phyloP scores from a whole-genome alignment of 208 protist species.

The Angomonas ambiguus region DNA sequence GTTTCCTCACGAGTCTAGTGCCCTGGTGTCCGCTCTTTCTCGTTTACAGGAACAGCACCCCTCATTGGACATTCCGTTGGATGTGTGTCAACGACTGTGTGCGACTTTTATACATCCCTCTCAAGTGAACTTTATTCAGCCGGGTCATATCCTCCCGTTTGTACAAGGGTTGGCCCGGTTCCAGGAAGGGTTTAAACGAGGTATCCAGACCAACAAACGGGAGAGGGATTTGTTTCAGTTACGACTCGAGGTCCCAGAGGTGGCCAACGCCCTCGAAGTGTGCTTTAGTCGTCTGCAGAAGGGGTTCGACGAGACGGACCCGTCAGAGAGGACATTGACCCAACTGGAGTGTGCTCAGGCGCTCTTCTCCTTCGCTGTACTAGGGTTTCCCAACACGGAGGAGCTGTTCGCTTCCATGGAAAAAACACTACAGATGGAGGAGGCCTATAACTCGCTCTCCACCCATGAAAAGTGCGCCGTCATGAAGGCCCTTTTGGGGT shows the following conservation, averaged over 20 bases:
- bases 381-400: neutral
- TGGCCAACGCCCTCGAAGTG: neutral
- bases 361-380: neutral
- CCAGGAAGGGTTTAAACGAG: neutral
- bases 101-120: constrained; percentile 32
- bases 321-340: neutral
- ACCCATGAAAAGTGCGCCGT: neutral
- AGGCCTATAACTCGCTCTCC: neutral
- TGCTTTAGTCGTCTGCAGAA: neutral
- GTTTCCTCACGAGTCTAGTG: constrained; percentile 34
- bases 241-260: constrained; percentile 16
- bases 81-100: constrained; percentile 69
- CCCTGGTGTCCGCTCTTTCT: constrained; percentile 29
- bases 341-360: neutral
- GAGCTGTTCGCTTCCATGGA: constrained; percentile 7
- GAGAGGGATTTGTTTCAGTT: constrained; percentile 1
- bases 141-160: constrained; percentile 65
- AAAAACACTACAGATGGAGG: neutral
- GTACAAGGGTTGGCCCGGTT: constrained; percentile 30
- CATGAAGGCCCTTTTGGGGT: neutral
- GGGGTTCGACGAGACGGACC: neutral
- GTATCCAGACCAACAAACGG: neutral
- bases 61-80: constrained; percentile 24
- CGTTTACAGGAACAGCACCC: constrained; percentile 25
- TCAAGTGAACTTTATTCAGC: constrained; percentile 40